Percentiles rank a stretch among this genome's conserved stretches.
These are phyloP conservation scores for Hyphopichia wangnamkhiaoensis DNA, from an alignment of 1,139 yeast species.

Conservation along the genomic window DNA sequence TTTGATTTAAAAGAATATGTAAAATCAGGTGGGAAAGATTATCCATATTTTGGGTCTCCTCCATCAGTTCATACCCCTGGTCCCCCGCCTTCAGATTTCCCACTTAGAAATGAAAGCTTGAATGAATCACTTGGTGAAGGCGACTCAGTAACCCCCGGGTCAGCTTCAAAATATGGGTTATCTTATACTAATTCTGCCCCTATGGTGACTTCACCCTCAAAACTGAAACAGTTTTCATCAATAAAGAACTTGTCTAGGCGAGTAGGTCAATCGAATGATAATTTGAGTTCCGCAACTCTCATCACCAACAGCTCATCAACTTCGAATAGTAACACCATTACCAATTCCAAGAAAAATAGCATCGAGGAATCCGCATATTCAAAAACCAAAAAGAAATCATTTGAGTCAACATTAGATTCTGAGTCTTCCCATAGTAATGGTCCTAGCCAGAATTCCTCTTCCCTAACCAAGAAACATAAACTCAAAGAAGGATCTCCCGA, in stretches of 20 bases:
- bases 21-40: background rate
- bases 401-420: constrained; percentile 12
- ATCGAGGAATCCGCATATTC: background rate
- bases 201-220: background rate
- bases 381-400: constrained; percentile 10
- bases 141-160: background rate
- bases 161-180: constrained; percentile 2
- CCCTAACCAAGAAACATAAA: constrained; percentile 18
- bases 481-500: constrained; percentile 44
- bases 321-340: background rate
- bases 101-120: background rate
- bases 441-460: background rate
- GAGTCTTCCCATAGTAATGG: constrained; percentile 6
- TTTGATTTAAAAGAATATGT: constrained; percentile 31
- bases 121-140: constrained; percentile 1
- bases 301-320: constrained; percentile 1
- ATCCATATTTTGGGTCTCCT: background rate
- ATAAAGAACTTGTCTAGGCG: background rate
- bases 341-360: constrained; percentile 1
- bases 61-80: background rate
- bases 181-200: background rate
- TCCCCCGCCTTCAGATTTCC: background rate
- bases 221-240: constrained; percentile 2
- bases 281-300: constrained; percentile 2
- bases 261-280: constrained; percentile 4